Evolutionary conservation across 352 stramenopile genomes (phyloP), one percentile per base, ranked within the genome.

Genomic region (Globisporangium heterothallicum): DNA sequence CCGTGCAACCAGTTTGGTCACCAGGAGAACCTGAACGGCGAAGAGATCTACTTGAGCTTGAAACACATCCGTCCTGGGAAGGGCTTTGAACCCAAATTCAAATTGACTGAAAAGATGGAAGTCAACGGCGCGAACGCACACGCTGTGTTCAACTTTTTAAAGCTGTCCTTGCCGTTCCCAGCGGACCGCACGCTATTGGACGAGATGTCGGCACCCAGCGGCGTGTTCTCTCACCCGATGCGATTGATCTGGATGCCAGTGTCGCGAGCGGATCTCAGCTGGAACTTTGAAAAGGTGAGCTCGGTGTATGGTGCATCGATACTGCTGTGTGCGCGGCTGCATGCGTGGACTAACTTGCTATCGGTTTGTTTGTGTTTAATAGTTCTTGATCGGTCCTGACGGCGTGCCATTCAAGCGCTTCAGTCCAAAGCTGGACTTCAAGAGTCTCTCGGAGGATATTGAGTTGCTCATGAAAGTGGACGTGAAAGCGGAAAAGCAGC

Each of bases 191-290:
- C 80, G 59, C 63, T 91, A 47, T 65, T 88, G 59, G 78, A 91
- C 56, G 80, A 91, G 55, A 88, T 91, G 80, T 80, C 77, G 42
- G 65, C 67, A 34, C 77, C 79, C 42, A 84, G 79, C 49, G 79
- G 79, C 50, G 77, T 88, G 34, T 91, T 88, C 61, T 86, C 74
- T 34, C 77, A 88, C 60, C 79, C 77, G 12, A 91, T 91, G 79
- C 79, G 77, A 14, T 74, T 91, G 56, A 87, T 88, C 42, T 91
- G 79, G 79, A 91, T 91, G 79, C 79, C 79, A 19, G 74, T 91
- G 34, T 88, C 79, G 36, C 77, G 79, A 27, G 72, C 77, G 59
- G 79, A 91, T 41, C 66, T 91, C 14, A 87, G 74, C 59, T 91
- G 79, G 79, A 91, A 88, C 59, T 91, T 91, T 66, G 79, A 91